These are phyloP conservation scores for Inga leiocalycina DNA, from an alignment of 306 rosid genomes.

Conservation along the genomic window DNA sequence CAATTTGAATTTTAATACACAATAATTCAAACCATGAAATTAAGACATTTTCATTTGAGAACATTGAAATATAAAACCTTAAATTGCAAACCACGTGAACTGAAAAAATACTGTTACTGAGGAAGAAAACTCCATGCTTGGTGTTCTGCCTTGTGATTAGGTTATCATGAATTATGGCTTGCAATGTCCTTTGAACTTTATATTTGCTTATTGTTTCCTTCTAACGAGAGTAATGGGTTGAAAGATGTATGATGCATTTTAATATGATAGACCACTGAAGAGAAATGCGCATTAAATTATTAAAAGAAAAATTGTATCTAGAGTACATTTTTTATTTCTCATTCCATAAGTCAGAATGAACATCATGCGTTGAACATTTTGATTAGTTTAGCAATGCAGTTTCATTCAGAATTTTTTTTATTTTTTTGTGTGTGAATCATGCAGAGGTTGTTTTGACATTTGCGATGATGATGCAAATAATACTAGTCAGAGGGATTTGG, in stretches of 20 bases:
- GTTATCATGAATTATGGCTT: background rate
- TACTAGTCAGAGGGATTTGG: conserved; percentile 54
- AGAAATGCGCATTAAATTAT: background rate
- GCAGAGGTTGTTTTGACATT: conserved; percentile 86
- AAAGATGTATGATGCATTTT: background rate
- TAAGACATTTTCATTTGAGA: background rate
- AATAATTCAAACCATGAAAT: background rate
- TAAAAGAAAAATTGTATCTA: background rate
- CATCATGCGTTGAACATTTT: background rate
- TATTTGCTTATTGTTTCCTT: background rate
- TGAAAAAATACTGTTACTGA: background rate
- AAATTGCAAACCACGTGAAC: background rate
- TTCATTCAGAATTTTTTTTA: conserved; percentile 18
- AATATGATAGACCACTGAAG: background rate
- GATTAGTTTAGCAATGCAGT: conserved; percentile 1
- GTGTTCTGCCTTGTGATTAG: background rate
- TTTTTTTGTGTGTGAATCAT: conserved; percentile 25
- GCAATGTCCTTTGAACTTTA: background rate
- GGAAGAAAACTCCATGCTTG: background rate
- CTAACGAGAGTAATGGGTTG: background rate
- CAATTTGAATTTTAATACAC: background rate
- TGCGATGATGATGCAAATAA: conserved; percentile 59
- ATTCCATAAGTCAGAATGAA: background rate
- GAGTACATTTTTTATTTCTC: background rate
- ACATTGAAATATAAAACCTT: background rate